Evolutionary conservation across 768 basidiomycete species (phyloP).

Genomic region (Lactifluus volemus): DNA sequence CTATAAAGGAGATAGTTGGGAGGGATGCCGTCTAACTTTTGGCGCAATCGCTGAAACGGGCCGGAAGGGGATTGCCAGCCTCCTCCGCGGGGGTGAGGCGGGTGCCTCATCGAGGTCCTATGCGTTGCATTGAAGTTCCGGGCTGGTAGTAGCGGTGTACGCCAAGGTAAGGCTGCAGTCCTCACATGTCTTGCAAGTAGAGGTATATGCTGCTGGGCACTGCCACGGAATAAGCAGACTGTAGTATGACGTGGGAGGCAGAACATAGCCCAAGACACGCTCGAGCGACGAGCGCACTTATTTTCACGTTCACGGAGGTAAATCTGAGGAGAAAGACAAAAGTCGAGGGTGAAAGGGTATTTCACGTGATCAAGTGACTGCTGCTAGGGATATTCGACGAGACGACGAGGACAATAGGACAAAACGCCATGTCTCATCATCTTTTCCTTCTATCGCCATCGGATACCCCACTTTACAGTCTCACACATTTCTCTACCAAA

Average conservation of each 20-base stretch:
- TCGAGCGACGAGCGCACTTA: background rate
- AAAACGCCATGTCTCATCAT: slow-evolving; percentile 67
- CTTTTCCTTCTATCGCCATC: slow-evolving; percentile 79
- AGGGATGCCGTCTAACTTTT: slow-evolving; percentile 46
- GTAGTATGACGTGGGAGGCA: background rate
- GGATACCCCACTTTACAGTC: slow-evolving; percentile 76
- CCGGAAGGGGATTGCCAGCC: background rate
- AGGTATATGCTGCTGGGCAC: background rate
- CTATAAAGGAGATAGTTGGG: slow-evolving; percentile 46
- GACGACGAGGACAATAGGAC: background rate
- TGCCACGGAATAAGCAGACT: background rate
- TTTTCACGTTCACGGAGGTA: background rate
- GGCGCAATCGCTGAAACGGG: slow-evolving; percentile 19
- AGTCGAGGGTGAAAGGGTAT: background rate
- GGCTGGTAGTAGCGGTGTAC: background rate
- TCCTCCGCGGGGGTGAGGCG: background rate
- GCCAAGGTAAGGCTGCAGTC: background rate
- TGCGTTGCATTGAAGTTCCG: slow-evolving; percentile 21
- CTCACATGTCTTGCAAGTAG: background rate
- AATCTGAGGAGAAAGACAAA: background rate
- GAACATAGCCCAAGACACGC: background rate
- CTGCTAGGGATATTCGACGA: background rate
- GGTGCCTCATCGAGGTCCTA: slow-evolving; percentile 2
- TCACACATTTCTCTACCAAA: slow-evolving; percentile 77
- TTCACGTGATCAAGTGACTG: slow-evolving; percentile 1